phyloP scores from a whole-genome alignment of 768 basidiomycete species.

The Hygrophoropsis aurantiaca region DNA sequence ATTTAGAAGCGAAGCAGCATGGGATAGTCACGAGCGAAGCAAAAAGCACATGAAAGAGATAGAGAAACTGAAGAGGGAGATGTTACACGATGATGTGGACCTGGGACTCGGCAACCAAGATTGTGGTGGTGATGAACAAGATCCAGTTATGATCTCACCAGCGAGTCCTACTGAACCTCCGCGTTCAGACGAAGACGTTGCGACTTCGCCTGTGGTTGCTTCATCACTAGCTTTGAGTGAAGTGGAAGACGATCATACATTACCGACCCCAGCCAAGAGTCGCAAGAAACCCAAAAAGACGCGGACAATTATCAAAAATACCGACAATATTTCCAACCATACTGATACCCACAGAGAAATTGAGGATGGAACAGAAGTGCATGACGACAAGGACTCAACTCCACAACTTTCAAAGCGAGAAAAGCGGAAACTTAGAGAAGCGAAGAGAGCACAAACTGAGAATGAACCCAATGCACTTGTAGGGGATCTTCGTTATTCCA shows the following conservation, averaged over 20 bases:
- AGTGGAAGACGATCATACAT: slow-evolving; percentile 8
- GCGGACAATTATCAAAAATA: neutral
- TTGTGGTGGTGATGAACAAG: slow-evolving; percentile 18
- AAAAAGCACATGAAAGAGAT: slow-evolving; percentile 92
- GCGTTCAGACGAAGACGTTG: too few relatives aligned
- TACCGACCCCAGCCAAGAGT: slow-evolving; percentile 4
- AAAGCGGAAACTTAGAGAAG: slow-evolving; percentile 73
- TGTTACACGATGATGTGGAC: slow-evolving; percentile 71
- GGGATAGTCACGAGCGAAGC: slow-evolving; percentile 95
- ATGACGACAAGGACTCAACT: slow-evolving; percentile 4
- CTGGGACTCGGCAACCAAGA: slow-evolving; percentile 44
- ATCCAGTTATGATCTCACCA: neutral
- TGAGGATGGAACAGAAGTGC: too few relatives aligned
- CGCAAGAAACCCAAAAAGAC: neutral
- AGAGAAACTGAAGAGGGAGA: slow-evolving; percentile 71
- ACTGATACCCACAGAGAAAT: neutral
- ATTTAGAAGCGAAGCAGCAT: slow-evolving; percentile 90
- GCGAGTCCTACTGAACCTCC: neutral
- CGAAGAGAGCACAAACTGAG: slow-evolving; percentile 52
- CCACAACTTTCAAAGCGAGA: slow-evolving; percentile 70
- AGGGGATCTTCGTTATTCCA: slow-evolving; percentile 1
- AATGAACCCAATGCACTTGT: slow-evolving; percentile 5
- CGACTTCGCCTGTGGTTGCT: too few relatives aligned
- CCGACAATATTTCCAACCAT: neutral
- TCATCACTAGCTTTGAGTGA: too few relatives aligned